Conservation (phyloP, 768 basidiomycete species). For the Saitozyma sp. region DNA sequence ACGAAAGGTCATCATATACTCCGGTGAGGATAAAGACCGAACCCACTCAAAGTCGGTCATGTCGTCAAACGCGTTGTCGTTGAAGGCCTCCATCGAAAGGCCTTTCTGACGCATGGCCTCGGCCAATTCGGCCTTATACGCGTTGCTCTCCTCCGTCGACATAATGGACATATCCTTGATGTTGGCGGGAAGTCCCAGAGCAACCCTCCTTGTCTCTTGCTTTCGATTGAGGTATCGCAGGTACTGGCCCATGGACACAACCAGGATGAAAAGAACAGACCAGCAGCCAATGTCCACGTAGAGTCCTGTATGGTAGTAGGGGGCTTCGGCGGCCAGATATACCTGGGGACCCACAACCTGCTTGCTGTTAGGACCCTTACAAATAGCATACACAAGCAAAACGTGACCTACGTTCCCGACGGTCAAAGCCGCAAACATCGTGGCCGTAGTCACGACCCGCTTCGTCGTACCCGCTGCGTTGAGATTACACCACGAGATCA, state of each 20-base stretch:
- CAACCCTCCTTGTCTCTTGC: constrained; percentile 34
- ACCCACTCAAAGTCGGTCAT: constrained; percentile 28
- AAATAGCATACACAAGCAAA: no score
- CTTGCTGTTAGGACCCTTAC: no score
- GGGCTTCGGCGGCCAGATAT: constrained; percentile 36
- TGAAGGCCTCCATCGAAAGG: constrained; percentile 11
- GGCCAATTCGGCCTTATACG: constrained; percentile 35
- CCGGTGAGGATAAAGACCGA: no score
- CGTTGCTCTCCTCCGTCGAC: constrained; percentile 35
- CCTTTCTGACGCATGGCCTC: not conserved
- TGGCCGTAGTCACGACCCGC: constrained; percentile 30
- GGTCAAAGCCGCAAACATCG: constrained; percentile 25
- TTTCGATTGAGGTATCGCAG: constrained; percentile 32
- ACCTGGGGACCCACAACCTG: constrained; percentile 44
- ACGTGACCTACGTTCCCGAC: no score
- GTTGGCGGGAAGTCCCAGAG: constrained; percentile 34
- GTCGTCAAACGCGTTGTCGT: constrained; percentile 24
- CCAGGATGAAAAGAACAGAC: constrained; percentile 8
- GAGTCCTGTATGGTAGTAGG: constrained; percentile 41
- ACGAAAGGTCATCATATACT: no score
- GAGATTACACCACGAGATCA: constrained; percentile 34
- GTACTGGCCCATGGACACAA: constrained; percentile 2
- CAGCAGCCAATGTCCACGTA: constrained; percentile 46
- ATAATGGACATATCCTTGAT: constrained; percentile 47
- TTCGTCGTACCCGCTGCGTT: constrained; percentile 39